Evolutionary conservation across 176 grass and related monocot species (phyloP), one percentile per base, ranked within the genome.

Genomic region (Oryza meyeriana): DNA sequence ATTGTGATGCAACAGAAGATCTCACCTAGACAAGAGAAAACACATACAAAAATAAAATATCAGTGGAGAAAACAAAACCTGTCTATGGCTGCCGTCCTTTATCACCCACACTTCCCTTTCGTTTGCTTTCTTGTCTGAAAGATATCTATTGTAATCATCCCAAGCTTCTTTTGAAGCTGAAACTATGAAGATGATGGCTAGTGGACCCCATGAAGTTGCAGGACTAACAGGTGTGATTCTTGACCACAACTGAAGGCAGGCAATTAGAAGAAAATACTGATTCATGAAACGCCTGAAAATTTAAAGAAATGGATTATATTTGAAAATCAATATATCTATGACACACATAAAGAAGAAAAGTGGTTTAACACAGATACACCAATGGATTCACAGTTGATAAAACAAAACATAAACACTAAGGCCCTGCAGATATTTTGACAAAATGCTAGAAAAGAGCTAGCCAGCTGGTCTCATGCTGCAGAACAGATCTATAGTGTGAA

Each of bases 131-230:
- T 98, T 98, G 87, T 98, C 95, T 42, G 79, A 94, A 79, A 94
- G 86, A 81, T 98, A 94, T 41, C 95, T 90, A 89, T 94, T 91
- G 78, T 98, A 94, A 81, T 98, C 95, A 91, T 98, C 95, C 90
- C 90, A 98, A 33, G 92, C 92, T 79, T 98, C 95, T 89, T 98
- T 98, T 66, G 92, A 84, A 64, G 95, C 95, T 50, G 95, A 98
- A 82, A 98, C 93, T 68, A 85, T 81, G 88, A 98, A 98, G 61
- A 98, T 98, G 79, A 98, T 72, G 69, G 89, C 77, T 80, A 98
- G 90, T 50, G 95, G 95, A 77, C 86, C 95, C 95, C 95, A 98
- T 69, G 92, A 92, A 68, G 89, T 98, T 75, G 79, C 90, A 47
- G 95, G 95, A 77, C 83, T 98, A 35, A 98, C 92, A 79, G 95